A percentile compares a stretch with the other conserved stretches of the same genome.
Evolutionary conservation across 2,329 filamentous ascomycete genomes (phyloP).

Genomic region (Fusarium sp.): DNA sequence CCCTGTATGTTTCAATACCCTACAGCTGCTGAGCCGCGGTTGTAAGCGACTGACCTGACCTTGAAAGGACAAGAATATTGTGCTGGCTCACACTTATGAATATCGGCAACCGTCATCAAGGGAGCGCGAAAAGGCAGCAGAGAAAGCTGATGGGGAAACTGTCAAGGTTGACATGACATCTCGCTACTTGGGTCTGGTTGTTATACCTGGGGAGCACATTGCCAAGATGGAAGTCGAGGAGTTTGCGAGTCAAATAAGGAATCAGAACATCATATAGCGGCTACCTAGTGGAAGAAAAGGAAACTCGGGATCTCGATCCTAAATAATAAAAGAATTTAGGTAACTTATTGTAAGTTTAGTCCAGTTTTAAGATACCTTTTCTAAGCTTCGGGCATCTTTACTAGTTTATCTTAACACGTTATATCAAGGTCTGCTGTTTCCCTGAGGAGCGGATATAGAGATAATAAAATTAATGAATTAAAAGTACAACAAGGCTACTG

Average conservation of each 20-base stretch:
- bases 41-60: neutral
- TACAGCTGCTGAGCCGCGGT: neutral
- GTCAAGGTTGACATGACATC: slow-evolving; percentile 79
- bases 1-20: slow-evolving; percentile 65
- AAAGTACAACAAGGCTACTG: slow-evolving; percentile 41
- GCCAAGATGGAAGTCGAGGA: slow-evolving; percentile 89
- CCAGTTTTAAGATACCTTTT: neutral
- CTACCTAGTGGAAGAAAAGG: neutral
- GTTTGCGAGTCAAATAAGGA: slow-evolving; percentile 64
- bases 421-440: neutral
- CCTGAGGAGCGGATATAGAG: neutral
- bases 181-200: slow-evolving; percentile 87
- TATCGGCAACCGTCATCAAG: slow-evolving; percentile 78
- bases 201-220: slow-evolving; percentile 87
- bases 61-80: slow-evolving; percentile 82
- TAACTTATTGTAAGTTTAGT: neutral
- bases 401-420: neutral
- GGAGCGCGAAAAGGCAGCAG: slow-evolving; percentile 51
- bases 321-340: neutral
- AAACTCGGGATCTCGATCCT: neutral
- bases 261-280: slow-evolving; percentile 12
- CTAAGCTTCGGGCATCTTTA: neutral
- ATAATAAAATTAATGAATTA: slow-evolving; percentile 43
- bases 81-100: slow-evolving; percentile 86
- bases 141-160: slow-evolving; percentile 49